Conservation (phyloP, 225 moss, liverwort and hornwort genomes). For the Neckera pumila region DNA sequence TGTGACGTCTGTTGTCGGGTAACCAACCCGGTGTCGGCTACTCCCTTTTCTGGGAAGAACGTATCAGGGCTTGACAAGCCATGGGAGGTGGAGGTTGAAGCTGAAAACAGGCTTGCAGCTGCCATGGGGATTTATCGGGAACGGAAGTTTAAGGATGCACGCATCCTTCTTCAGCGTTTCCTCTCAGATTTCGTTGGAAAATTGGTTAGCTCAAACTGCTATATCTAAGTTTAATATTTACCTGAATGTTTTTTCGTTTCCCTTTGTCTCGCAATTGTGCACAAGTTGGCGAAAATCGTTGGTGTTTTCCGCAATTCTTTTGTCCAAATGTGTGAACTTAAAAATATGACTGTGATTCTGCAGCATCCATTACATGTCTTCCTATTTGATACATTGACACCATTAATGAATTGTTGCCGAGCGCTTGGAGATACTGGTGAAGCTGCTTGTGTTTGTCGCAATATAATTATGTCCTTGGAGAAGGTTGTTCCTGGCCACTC, state of each 20-base stretch:
- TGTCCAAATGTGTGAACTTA: background rate
- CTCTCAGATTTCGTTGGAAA: slow-evolving; percentile 52
- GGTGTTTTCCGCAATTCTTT: background rate
- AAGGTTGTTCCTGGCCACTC: slow-evolving; percentile 64
- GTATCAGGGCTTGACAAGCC: slow-evolving; percentile 33
- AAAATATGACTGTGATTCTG: background rate
- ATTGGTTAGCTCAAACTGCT: slow-evolving; percentile 31
- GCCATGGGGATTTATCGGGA: slow-evolving; percentile 62
- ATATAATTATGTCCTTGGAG: slow-evolving; percentile 51
- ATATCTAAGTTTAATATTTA: background rate
- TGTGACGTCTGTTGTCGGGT: slow-evolving; percentile 64
- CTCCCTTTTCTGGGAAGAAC: slow-evolving; percentile 12
- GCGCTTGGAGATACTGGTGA: slow-evolving; percentile 63
- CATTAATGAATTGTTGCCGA: slow-evolving; percentile 81
- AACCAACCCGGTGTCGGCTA: slow-evolving; percentile 17
- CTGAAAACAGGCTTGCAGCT: slow-evolving; percentile 45
- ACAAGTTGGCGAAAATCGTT: background rate
- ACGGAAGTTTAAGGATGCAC: slow-evolving; percentile 68
- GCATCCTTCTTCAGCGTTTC: slow-evolving; percentile 46
- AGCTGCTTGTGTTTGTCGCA: slow-evolving; percentile 58
- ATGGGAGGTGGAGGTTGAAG: slow-evolving; percentile 53
- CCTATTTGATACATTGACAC: slow-evolving; percentile 77
- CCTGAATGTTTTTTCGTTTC: background rate
- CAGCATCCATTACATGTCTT: slow-evolving; percentile 72
- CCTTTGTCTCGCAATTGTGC: background rate